Percentiles rank a stretch among this genome's conserved stretches.
Evolutionary conservation across 208 protist species (phyloP).

Genomic region (Acanthamoeba sp.): DNA sequence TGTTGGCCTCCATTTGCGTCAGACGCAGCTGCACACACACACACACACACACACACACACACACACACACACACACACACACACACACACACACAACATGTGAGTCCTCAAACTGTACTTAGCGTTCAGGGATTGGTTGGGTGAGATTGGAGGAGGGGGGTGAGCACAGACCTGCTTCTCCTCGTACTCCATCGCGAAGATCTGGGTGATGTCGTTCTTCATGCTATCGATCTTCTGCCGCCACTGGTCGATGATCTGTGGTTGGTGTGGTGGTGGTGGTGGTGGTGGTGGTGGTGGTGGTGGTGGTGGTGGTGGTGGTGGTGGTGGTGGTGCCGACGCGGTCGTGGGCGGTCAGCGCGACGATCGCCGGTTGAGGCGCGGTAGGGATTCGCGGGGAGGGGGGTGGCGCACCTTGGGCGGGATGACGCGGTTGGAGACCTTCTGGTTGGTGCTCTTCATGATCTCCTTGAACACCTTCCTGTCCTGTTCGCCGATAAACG

Average conservation of each 20-base stretch:
- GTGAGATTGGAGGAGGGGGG: background rate
- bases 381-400: conserved; percentile 65
- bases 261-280: no score
- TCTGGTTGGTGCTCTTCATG: conserved; percentile 79
- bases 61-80: background rate
- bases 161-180: conserved; percentile 80
- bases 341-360: no score
- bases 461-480: conserved; percentile 86
- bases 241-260: conserved; percentile 75
- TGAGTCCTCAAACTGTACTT: no score
- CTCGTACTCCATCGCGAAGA: conserved; percentile 82
- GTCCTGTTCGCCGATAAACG: conserved; percentile 87
- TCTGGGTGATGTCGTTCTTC: conserved; percentile 73
- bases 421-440: conserved; percentile 63
- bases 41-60: background rate
- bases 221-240: conserved; percentile 78
- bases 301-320: no score
- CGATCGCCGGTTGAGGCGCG: conserved; percentile 71
- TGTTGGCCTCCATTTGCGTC: conserved; percentile 84
- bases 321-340: no score
- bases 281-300: no score
- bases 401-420: background rate
- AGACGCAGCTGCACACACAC: conserved; percentile 64
- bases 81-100: no score
- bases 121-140: background rate